phyloP scores from a whole-genome alignment of 2,329 filamentous ascomycete genomes.

The Alternaria metachromatica region DNA sequence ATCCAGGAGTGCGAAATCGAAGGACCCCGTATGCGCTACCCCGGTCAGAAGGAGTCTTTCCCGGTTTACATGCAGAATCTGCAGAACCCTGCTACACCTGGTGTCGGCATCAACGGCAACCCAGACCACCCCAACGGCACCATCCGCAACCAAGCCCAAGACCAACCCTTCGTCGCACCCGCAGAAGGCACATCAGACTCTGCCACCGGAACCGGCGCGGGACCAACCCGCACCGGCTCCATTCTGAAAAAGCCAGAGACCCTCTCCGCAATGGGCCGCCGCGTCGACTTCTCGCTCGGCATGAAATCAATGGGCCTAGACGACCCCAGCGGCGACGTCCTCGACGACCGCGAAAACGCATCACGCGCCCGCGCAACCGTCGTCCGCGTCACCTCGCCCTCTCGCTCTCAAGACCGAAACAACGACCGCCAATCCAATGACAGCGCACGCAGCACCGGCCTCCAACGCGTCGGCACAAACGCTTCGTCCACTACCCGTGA shows the following conservation, averaged over 20 bases:
- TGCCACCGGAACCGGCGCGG: slow-evolving; percentile 2
- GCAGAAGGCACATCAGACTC: slow-evolving; percentile 22
- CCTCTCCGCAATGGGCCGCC: slow-evolving; percentile 63
- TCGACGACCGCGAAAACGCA: slow-evolving; percentile 59
- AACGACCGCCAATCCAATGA: slow-evolving; percentile 43
- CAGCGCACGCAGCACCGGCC: slow-evolving; percentile 33
- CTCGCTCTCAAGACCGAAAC: slow-evolving; percentile 33
- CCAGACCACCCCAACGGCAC: slow-evolving; percentile 55
- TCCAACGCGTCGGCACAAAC: slow-evolving; percentile 47
- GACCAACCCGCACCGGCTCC: slow-evolving; percentile 52
- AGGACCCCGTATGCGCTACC: slow-evolving; percentile 76
- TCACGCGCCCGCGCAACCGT: slow-evolving; percentile 48
- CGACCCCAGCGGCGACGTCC: slow-evolving; percentile 70
- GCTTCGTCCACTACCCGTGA: slow-evolving; percentile 38
- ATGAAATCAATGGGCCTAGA: slow-evolving; percentile 65
- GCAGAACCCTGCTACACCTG: slow-evolving; percentile 54
- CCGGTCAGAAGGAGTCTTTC: slow-evolving; percentile 70
- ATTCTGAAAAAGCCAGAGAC: slow-evolving; percentile 66
- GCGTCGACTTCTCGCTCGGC: slow-evolving; percentile 74
- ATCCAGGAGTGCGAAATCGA: slow-evolving; percentile 86
- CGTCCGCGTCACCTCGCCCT: slow-evolving; percentile 50
- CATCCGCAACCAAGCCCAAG: slow-evolving; percentile 42
- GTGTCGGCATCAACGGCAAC: slow-evolving; percentile 50
- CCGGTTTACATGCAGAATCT: slow-evolving; percentile 69
- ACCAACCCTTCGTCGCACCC: slow-evolving; percentile 53